Evolutionary conservation across 1,284 basidiomycete genomes (phyloP), one percentile per base, ranked within the genome.

Genomic region (Xanthoconium separans): DNA sequence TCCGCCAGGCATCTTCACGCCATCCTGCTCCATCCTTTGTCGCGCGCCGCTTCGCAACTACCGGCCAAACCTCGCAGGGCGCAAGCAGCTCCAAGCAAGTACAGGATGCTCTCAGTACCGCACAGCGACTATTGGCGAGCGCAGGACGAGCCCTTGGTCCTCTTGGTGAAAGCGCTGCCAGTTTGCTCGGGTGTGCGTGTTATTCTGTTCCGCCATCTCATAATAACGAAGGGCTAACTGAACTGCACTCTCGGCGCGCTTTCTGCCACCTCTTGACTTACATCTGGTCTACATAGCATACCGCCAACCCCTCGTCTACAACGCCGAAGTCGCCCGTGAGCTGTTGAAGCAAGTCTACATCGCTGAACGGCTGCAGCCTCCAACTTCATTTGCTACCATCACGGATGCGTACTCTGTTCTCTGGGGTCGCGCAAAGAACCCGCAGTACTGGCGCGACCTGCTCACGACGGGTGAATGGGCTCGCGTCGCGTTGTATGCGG

Each of bases 291-390:
- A n/a, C 41, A 39, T 66, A 95, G 93, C 85, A 31, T 94, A 95
- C 78, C 83, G 84, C 61, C 81, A 91, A 69, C 93, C 94, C 16
- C 62, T 95, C 50, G 63, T 84, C 30, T 95, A 94, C 79, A 95
- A 95, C 78, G 76, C 90, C 51, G 77, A 90, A 55, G 93, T 98
- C 54, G 81, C 86, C 47, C 84, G 87, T 56, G 93, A 95, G 67
- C 70, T 98, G 61, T 73, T 86, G 62, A 95, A 95, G 77, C 93
- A 96, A 70, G 84, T 98, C 57, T 98, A 98, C 78, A 74, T 91
- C 60, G 85, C 87, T 45, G 96, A 98, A 77, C 83, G 85, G 57
- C 82, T 98, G 51, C 84, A 89, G 47, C 93, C 93, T 16, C 96
- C 95, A 22, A 79, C 80, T 15, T 85, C 85, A 27, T 56, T 91